These are phyloP conservation scores for Pleurotus platypus DNA, from an alignment of 768 basidiomycete genomes.

Conservation along the genomic window DNA sequence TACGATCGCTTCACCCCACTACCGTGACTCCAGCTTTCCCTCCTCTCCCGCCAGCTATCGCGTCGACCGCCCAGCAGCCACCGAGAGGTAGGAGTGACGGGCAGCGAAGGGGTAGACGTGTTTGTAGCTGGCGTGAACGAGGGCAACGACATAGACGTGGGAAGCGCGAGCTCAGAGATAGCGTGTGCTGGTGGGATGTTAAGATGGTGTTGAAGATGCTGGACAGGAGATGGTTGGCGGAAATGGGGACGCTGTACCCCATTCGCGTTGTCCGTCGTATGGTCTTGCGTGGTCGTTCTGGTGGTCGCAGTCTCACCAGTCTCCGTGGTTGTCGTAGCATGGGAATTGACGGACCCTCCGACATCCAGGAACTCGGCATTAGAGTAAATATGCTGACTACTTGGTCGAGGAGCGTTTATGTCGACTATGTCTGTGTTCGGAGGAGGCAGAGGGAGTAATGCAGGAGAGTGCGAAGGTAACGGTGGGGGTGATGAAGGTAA, in stretches of 20 bases:
- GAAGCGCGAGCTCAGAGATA: conserved; percentile 33
- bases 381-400: neutral
- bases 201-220: conserved; percentile 7
- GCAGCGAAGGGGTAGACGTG: conserved; percentile 5
- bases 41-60: no score
- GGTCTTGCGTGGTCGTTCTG: neutral
- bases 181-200: conserved; percentile 53
- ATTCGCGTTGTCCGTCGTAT: neutral
- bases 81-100: conserved; percentile 9
- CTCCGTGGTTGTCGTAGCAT: conserved; percentile 4
- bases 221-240: neutral
- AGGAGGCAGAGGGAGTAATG: neutral
- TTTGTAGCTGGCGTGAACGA: no score
- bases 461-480: neutral
- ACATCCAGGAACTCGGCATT: conserved; percentile 1
- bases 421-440: neutral
- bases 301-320: conserved; percentile 2
- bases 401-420: neutral
- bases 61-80: conserved; percentile 17
- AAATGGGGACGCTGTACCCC: conserved; percentile 15
- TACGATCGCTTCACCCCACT: no score
- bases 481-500: neutral
- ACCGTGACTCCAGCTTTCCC: no score
- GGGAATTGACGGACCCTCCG: neutral
- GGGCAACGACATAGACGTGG: conserved; percentile 10